A percentile compares a stretch with the other conserved stretches of the same genome.
Evolutionary conservation across 2,329 filamentous ascomycete genomes (phyloP).

Genomic region (Aspergillus fischeri): DNA sequence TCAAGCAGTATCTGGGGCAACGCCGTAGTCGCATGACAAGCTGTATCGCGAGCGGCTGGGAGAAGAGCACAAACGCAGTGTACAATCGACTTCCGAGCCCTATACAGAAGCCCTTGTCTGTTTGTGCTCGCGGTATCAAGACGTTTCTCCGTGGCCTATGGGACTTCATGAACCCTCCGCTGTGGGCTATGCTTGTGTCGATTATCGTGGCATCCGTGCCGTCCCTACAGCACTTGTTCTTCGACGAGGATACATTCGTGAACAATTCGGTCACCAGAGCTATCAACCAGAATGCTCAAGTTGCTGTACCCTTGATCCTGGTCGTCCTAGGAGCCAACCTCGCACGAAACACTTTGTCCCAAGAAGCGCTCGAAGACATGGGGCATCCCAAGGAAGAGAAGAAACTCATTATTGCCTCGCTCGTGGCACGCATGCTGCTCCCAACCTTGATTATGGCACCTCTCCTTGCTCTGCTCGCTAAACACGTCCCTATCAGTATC

Average conservation of each 20-base stretch:
- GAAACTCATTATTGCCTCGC: slow-evolving; percentile 77
- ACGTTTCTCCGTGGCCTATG: slow-evolving; percentile 66
- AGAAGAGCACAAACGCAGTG: slow-evolving; percentile 20
- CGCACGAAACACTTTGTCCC: slow-evolving; percentile 80
- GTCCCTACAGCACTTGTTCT: slow-evolving; percentile 76
- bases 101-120: slow-evolving; percentile 49
- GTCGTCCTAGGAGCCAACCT: slow-evolving; percentile 94
- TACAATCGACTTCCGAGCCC: slow-evolving; percentile 51
- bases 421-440: slow-evolving; percentile 86
- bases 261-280: slow-evolving; percentile 90
- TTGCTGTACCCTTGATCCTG: slow-evolving; percentile 90
- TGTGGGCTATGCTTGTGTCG: slow-evolving; percentile 95
- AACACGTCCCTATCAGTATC: slow-evolving; percentile 88
- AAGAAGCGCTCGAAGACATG: slow-evolving; percentile 59
- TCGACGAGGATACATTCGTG: slow-evolving; percentile 81
- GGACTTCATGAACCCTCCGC: slow-evolving; percentile 96
- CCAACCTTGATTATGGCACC: slow-evolving; percentile 92
- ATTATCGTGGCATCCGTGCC: slow-evolving; percentile 88
- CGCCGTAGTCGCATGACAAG: slow-evolving; percentile 15
- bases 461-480: slow-evolving; percentile 78
- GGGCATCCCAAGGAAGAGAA: slow-evolving; percentile 67
- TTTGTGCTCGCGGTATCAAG: slow-evolving; percentile 36
- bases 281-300: slow-evolving; percentile 76
- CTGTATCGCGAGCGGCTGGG: slow-evolving; percentile 17
- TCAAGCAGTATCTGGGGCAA: slow-evolving; percentile 20